Evolutionary conservation across 176 grass and related monocot genomes (phyloP).

Genomic region (Neostapfia colusana): DNA sequence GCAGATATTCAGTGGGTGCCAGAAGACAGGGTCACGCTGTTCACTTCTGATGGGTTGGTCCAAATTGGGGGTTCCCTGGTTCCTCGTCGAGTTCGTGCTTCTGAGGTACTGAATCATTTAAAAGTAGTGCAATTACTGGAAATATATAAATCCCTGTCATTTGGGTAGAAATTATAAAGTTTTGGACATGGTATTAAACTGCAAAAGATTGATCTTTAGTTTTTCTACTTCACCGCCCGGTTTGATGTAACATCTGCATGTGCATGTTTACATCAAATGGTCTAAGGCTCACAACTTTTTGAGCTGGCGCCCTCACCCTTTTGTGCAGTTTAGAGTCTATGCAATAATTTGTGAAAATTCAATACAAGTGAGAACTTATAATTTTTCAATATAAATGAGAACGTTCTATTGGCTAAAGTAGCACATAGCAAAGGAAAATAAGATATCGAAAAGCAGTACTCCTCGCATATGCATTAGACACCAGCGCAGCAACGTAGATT

Average conservation of each 20-base stretch:
- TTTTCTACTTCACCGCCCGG: background rate
- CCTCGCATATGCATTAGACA: background rate
- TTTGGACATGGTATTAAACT: background rate
- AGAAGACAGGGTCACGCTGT: conserved; percentile 79
- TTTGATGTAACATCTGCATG: background rate
- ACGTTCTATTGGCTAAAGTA: background rate
- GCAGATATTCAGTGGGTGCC: conserved; percentile 82
- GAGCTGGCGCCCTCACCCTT: background rate
- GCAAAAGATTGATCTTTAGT: background rate
- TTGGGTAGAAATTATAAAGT: background rate
- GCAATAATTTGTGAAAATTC: background rate
- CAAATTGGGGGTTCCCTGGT: conserved; percentile 86
- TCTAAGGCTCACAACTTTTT: background rate
- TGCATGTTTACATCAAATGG: background rate
- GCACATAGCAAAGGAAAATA: background rate
- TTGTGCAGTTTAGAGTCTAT: background rate
- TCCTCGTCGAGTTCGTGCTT: conserved; percentile 53
- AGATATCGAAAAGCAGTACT: background rate
- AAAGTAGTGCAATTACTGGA: background rate
- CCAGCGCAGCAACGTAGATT: background rate
- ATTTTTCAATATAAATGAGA: background rate
- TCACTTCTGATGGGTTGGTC: conserved; percentile 87
- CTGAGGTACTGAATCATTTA: conserved; percentile 48
- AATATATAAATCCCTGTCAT: background rate
- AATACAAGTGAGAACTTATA: background rate